phyloP scores from a whole-genome alignment of 768 basidiomycete species.

The Mycena chlorophos region DNA sequence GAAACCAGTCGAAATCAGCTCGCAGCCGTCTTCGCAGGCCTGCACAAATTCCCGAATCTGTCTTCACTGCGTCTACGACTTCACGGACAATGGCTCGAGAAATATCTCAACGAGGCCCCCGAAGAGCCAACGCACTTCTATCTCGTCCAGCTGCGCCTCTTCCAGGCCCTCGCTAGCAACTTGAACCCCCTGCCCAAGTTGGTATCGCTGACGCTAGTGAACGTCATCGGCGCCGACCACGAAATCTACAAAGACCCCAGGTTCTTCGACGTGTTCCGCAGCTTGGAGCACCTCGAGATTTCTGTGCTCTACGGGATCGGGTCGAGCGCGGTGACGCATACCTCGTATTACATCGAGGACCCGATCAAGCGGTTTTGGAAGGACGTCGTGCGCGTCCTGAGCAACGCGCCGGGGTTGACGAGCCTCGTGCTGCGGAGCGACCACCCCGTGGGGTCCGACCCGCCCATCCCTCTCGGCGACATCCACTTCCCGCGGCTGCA shows the following conservation, averaged over 20 bases:
- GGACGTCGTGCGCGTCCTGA: background rate
- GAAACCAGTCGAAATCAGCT: background rate
- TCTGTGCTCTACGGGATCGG: background rate
- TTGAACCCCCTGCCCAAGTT: slow-evolving; percentile 1
- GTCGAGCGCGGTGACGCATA: background rate
- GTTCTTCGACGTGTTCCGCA: slow-evolving; percentile 1
- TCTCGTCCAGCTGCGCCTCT: background rate
- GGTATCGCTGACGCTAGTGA: slow-evolving; percentile 4
- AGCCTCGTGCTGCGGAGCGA: slow-evolving; percentile 1
- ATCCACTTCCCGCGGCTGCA: background rate
- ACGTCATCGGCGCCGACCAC: slow-evolving; percentile 3
- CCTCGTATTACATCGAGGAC: background rate
- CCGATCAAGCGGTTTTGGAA: background rate
- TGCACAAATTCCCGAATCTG: background rate
- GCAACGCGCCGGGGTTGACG: background rate
- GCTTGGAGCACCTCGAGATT: background rate
- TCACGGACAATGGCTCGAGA: background rate
- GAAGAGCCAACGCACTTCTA: background rate
- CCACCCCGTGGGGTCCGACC: background rate
- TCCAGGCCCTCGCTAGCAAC: background rate
- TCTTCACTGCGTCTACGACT: background rate
- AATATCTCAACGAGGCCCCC: background rate
- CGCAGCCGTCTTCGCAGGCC: background rate
- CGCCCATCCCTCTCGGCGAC: background rate
- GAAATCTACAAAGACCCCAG: background rate